phyloP scores from a whole-genome alignment of 1,284 basidiomycete species.

The Athelia psychrophila region DNA sequence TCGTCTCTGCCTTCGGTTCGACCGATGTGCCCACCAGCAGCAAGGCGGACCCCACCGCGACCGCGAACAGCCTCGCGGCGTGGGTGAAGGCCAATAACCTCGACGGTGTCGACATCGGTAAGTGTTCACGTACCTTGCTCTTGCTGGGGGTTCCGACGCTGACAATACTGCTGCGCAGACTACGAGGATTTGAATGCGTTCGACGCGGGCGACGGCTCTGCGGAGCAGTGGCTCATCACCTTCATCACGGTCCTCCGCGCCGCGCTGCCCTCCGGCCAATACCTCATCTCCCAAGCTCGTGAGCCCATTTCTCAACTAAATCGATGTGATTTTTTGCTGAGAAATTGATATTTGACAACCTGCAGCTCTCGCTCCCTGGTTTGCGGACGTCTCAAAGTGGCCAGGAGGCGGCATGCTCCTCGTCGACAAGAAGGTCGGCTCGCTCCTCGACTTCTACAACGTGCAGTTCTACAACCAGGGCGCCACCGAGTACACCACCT shows the following conservation, averaged over 20 bases:
- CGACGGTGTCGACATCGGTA: slow-evolving; percentile 32
- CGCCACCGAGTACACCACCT: slow-evolving; percentile 41
- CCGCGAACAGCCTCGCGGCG: slow-evolving; percentile 46
- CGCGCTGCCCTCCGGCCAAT: slow-evolving; percentile 19
- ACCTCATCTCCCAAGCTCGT: background rate
- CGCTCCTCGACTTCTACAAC: slow-evolving; percentile 8
- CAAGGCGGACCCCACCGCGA: slow-evolving; percentile 40
- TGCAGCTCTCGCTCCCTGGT: slow-evolving; percentile 15
- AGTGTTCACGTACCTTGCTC: slow-evolving; percentile 8
- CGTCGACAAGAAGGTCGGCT: slow-evolving; percentile 16
- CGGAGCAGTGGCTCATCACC: slow-evolving; percentile 39
- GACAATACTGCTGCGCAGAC: slow-evolving; percentile 35
- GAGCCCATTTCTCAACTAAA: background rate
- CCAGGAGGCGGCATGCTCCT: slow-evolving; percentile 23
- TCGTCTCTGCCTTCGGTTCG: slow-evolving; percentile 47
- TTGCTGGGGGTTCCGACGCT: background rate
- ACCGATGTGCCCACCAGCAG: slow-evolving; percentile 48
- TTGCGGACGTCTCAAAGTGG: slow-evolving; percentile 10
- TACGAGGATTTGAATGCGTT: slow-evolving; percentile 29
- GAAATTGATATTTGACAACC: background rate
- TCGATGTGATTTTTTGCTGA: too few relatives aligned
- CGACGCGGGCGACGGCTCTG: slow-evolving; percentile 32
- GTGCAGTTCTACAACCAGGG: slow-evolving; percentile 34
- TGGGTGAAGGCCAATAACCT: slow-evolving; percentile 45
- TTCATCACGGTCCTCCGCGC: slow-evolving; percentile 41